phyloP scores from a whole-genome alignment of 2,329 filamentous ascomycete species.

The Fusarium miscanthi region DNA sequence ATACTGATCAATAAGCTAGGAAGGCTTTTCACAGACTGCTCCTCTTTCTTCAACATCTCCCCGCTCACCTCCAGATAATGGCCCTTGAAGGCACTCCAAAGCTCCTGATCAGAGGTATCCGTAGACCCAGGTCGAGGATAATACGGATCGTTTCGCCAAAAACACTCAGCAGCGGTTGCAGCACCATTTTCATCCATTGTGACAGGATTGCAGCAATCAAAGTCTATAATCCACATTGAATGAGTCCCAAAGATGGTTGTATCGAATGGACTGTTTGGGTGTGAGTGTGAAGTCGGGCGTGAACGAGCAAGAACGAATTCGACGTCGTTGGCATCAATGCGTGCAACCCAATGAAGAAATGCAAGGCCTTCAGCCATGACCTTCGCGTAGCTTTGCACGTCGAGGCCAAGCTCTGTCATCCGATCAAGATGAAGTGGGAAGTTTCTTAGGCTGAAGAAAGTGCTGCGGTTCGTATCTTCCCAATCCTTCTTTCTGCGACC shows the following conservation, averaged over 20 bases:
- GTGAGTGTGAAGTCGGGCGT: neutral
- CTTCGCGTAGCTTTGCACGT: conserved; percentile 50
- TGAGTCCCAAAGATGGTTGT: conserved; percentile 46
- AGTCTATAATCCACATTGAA: conserved; percentile 60
- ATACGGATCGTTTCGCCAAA: conserved; percentile 63
- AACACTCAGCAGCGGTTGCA: conserved; percentile 55
- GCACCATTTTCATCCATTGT: conserved; percentile 55
- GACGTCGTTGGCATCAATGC: conserved; percentile 63
- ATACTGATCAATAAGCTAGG: neutral
- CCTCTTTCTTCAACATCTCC: neutral
- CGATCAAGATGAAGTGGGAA: conserved; percentile 62
- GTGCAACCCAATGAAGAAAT: conserved; percentile 60
- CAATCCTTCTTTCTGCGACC: conserved; percentile 49
- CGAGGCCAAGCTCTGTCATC: conserved; percentile 56
- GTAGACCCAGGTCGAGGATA: conserved; percentile 55
- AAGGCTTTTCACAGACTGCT: neutral
- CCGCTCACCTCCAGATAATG: neutral
- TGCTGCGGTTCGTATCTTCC: neutral
- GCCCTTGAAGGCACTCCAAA: conserved; percentile 44
- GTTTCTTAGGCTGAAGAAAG: conserved; percentile 58
- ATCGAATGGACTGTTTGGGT: neutral
- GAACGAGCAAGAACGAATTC: conserved; percentile 63
- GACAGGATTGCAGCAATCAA: conserved; percentile 53
- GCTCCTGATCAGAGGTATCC: conserved; percentile 9
- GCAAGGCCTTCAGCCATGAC: conserved; percentile 63